Evolutionary conservation across 2,329 filamentous ascomycete species (phyloP).

Genomic region (Escovopsis sp.): DNA sequence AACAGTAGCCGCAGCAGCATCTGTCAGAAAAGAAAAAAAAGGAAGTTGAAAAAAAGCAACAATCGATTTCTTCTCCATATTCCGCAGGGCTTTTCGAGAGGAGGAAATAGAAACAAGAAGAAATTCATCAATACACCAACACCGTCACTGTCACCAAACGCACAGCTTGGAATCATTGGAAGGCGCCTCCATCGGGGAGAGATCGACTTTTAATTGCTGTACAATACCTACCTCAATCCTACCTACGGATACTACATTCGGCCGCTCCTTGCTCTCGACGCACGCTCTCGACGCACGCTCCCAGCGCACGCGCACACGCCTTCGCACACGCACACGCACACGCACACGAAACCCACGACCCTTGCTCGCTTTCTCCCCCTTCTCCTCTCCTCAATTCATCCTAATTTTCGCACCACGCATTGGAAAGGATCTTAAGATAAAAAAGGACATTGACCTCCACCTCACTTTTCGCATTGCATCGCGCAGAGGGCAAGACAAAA

Average conservation of each 20-base stretch:
- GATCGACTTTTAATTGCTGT: conserved; percentile 21
- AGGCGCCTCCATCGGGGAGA: conserved; percentile 15
- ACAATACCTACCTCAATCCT: conserved; percentile 10
- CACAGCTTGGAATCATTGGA: conserved; percentile 7
- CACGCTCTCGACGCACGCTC: neutral
- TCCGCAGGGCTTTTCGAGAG: too few relatives aligned
- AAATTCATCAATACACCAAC: neutral
- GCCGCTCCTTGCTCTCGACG: conserved; percentile 11
- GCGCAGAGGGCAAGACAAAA: neutral
- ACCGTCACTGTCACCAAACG: too few relatives aligned
- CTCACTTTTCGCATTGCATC: neutral
- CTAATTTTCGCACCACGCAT: neutral
- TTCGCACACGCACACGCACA: neutral
- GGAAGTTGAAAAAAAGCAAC: conserved; percentile 6
- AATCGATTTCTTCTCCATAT: neutral
- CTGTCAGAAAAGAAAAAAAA: conserved; percentile 5
- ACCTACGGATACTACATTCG: conserved; percentile 4
- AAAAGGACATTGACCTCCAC: too few relatives aligned
- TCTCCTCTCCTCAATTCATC: too few relatives aligned
- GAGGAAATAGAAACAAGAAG: neutral
- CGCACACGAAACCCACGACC: neutral
- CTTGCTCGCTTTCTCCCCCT: neutral
- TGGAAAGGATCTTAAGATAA: too few relatives aligned
- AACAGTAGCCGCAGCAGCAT: neutral
- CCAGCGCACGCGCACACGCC: neutral